phyloP scores from a whole-genome alignment of 2,329 filamentous ascomycete species.

The Trichophyton equinum region DNA sequence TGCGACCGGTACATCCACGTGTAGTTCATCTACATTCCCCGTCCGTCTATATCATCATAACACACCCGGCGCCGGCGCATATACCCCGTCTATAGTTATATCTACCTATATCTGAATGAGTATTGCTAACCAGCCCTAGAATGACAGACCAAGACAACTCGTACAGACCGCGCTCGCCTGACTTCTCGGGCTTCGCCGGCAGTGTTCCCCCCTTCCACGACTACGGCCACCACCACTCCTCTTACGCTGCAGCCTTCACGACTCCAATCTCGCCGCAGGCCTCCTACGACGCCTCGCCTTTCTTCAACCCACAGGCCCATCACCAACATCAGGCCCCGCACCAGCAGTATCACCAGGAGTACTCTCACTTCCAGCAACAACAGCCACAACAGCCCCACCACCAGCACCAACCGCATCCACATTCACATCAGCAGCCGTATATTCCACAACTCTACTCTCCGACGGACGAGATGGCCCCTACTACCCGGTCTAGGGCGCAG shows the following conservation, averaged over 20 bases:
- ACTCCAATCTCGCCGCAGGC: conserved; percentile 27
- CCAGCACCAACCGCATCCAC: conserved; percentile 13
- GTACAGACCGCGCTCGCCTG: conserved; percentile 38
- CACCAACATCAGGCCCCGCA: conserved; percentile 11
- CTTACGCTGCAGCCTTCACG: conserved; percentile 18
- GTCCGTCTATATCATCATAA: neutral
- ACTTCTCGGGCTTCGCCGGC: conserved; percentile 35
- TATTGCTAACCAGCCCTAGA: conserved; percentile 16
- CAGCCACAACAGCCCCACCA: conserved; percentile 14
- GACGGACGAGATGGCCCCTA: conserved; percentile 30
- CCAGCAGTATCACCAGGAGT: conserved; percentile 10
- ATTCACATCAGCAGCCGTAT: conserved; percentile 16
- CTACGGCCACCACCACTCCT: conserved; percentile 21
- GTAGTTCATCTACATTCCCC: too few species aligned
- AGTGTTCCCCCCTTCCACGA: conserved; percentile 26
- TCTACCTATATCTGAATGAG: neutral
- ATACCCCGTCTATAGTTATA: neutral
- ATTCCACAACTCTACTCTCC: conserved; percentile 17
- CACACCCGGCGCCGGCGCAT: neutral
- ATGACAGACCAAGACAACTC: conserved; percentile 35
- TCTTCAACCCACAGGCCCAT: conserved; percentile 30
- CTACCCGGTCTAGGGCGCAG: conserved; percentile 25
- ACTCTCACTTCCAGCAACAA: conserved; percentile 16
- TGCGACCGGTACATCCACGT: neutral
- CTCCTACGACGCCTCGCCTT: conserved; percentile 37